A percentile compares a stretch with the other conserved stretches of the same genome.
Evolutionary conservation across 495 filamentous ascomycete species (phyloP).

Genomic region (Xylaria flabelliformis): DNA sequence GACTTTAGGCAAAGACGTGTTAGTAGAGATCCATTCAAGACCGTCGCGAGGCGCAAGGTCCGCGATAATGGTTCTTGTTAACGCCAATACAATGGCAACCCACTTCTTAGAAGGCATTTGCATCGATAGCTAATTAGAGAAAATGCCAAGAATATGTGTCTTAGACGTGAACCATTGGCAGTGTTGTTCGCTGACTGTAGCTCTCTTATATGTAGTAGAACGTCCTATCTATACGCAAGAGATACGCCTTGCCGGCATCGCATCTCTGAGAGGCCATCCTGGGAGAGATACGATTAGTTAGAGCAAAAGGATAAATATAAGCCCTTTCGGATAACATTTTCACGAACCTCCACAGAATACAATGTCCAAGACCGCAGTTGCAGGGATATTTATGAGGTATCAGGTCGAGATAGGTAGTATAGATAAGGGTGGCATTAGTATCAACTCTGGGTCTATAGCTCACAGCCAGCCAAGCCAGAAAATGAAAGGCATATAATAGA

Average conservation of each 20-base stretch:
- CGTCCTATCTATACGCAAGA: not conserved
- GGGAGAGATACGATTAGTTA: not conserved
- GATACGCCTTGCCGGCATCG: not conserved
- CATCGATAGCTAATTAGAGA: not conserved
- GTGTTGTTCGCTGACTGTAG: not conserved
- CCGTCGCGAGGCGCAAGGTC: not conserved
- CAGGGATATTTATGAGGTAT: not conserved
- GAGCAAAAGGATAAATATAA: not conserved
- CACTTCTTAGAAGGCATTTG: not conserved
- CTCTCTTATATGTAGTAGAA: not conserved
- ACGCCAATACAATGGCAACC: not conserved
- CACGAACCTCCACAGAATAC: too few species aligned
- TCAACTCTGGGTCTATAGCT: not conserved
- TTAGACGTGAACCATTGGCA: not conserved
- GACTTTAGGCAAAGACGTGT: not conserved
- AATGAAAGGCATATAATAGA: not conserved
- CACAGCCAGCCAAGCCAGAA: not conserved
- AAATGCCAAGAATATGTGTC: not conserved
- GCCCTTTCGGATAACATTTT: not conserved
- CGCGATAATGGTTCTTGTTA: not conserved
- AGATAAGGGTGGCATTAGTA: not conserved
- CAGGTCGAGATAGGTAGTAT: not conserved
- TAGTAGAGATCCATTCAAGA: not conserved
- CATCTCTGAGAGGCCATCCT: not conserved
- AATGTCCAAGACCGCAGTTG: not conserved